phyloP scores from a whole-genome alignment of 108 stramenopile genomes.

The Cyclotella choctawhatcheeana region DNA sequence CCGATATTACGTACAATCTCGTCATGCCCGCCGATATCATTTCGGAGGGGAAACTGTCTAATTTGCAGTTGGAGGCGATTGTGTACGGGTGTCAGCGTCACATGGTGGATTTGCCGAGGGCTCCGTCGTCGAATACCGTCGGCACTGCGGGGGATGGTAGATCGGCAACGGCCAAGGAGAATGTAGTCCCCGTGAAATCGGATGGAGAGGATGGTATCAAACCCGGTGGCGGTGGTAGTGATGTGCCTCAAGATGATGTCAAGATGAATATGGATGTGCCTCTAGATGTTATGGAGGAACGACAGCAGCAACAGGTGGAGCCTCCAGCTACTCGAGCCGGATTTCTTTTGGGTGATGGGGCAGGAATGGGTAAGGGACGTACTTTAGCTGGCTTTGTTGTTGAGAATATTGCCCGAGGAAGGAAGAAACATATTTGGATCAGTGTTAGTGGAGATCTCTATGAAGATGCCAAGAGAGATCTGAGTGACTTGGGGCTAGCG shows the following conservation, averaged over 20 bases:
- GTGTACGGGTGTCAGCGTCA: slow-evolving; percentile 49
- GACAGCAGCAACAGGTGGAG: no score
- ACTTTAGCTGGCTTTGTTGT: slow-evolving; percentile 63
- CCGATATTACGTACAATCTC: slow-evolving; percentile 36
- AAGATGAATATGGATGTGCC: slow-evolving; percentile 1
- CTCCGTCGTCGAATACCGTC: no score
- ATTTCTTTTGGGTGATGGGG: slow-evolving; percentile 84
- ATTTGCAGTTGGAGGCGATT: slow-evolving; percentile 53
- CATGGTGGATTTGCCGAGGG: slow-evolving; percentile 27
- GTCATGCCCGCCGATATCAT: slow-evolving; percentile 44
- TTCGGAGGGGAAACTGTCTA: slow-evolving; percentile 45
- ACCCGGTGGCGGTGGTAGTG: no score
- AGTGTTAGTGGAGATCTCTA: slow-evolving; percentile 52
- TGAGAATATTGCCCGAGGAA: slow-evolving; percentile 53
- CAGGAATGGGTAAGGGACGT: slow-evolving; percentile 78
- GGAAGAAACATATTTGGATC: slow-evolving; percentile 57
- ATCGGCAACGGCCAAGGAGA: neutral
- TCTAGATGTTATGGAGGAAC: neutral
- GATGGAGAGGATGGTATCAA: slow-evolving; percentile 13
- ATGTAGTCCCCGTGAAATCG: neutral
- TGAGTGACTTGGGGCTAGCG: slow-evolving; percentile 42
- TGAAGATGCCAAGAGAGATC: slow-evolving; percentile 63
- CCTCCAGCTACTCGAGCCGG: slow-evolving; percentile 56
- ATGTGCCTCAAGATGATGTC: no score
- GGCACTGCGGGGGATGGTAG: no score